A percentile compares a stretch with the other conserved stretches of the same genome.
Conservation (phyloP, 345 rosid species). For the Diplotaxis tenuifolia region DNA sequence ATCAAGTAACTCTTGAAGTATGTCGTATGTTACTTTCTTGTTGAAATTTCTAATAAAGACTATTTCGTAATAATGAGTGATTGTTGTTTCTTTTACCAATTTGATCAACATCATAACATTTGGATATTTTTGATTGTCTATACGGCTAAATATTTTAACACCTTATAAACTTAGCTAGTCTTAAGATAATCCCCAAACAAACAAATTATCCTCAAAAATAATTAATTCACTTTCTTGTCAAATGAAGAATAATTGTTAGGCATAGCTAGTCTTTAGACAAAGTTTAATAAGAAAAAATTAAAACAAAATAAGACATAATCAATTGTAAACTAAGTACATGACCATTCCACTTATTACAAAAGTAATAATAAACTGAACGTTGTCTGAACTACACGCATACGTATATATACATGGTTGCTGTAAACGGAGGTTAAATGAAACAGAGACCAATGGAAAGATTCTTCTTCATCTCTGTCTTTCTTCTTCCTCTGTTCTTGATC, state of each 20-base stretch:
- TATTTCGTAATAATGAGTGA: background rate
- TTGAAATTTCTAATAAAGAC: background rate
- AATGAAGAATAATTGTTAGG: background rate
- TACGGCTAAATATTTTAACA: background rate
- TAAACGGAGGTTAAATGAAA: background rate
- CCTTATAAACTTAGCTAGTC: background rate
- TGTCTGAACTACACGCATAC: background rate
- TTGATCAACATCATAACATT: background rate
- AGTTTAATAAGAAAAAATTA: background rate
- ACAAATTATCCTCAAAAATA: background rate
- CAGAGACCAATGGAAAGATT: conserved; percentile 17
- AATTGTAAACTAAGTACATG: background rate
- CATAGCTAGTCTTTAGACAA: background rate
- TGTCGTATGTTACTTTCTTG: background rate
- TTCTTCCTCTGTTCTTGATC: conserved; percentile 7
- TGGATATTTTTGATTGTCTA: background rate
- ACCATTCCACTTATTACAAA: background rate
- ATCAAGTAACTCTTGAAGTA: background rate
- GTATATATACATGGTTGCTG: background rate
- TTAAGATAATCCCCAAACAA: background rate
- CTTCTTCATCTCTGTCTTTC: conserved; percentile 1
- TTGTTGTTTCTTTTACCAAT: background rate
- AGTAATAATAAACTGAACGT: background rate
- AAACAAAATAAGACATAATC: background rate
- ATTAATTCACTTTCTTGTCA: too few species aligned